Evolutionary conservation across 2,329 filamentous ascomycete species (phyloP).

Genomic region (Pseudogymnoascus sp.): DNA sequence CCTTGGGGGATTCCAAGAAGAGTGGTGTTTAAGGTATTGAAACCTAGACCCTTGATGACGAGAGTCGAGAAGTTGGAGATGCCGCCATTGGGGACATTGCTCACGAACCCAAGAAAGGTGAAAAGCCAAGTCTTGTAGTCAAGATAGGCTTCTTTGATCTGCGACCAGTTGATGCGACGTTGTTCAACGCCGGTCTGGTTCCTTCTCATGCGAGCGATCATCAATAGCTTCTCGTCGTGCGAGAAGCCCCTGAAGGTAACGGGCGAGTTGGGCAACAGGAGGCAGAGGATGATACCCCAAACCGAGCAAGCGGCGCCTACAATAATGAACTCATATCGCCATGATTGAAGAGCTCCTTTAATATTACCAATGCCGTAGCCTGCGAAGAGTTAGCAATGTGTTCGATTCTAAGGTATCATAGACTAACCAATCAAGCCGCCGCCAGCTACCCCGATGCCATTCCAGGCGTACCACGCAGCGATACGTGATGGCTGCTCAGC

Average conservation of each 20-base stretch:
- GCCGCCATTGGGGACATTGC: constrained; percentile 47
- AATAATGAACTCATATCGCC: constrained; percentile 15
- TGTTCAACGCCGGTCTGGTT: constrained; percentile 48
- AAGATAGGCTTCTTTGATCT: constrained; percentile 40
- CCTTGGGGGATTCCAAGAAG: constrained; percentile 45
- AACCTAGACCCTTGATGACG: constrained; percentile 30
- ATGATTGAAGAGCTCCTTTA: constrained; percentile 13
- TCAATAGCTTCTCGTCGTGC: constrained; percentile 33
- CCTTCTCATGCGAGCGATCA: constrained; percentile 42
- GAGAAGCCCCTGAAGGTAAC: constrained; percentile 34
- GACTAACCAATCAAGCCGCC: constrained; percentile 4
- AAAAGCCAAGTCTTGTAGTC: constrained; percentile 30
- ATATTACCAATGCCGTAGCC: constrained; percentile 22
- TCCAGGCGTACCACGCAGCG: constrained; percentile 17
- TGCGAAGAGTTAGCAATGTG: constrained; percentile 18
- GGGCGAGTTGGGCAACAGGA: constrained; percentile 40
- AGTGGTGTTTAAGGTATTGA: constrained; percentile 42
- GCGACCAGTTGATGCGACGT: constrained; percentile 38
- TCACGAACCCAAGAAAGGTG: constrained; percentile 18
- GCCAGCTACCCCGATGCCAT: constrained; percentile 16
- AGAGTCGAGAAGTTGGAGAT: constrained; percentile 40
- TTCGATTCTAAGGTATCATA: constrained; percentile 9
- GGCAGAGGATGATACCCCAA: constrained; percentile 31
- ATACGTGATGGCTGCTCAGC: constrained; percentile 26
- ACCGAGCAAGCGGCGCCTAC: constrained; percentile 18